Conservation (phyloP, 129 eudicot species). For the Helichrysum umbraculigerum region DNA sequence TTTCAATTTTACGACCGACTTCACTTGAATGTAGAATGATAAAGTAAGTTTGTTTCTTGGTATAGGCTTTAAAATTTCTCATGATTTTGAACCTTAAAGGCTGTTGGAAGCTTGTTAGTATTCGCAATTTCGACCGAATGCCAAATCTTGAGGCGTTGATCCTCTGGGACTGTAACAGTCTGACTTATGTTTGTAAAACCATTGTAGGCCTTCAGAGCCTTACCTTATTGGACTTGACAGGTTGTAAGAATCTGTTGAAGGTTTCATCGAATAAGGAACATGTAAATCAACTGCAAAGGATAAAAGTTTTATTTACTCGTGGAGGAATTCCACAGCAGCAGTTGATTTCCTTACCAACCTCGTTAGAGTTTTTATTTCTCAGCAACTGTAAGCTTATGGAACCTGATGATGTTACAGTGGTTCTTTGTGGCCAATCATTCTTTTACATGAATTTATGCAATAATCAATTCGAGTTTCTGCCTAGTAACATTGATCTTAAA, state of each 20-base stretch:
- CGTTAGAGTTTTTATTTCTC: background rate
- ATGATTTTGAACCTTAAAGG: background rate
- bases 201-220: constrained; percentile 4
- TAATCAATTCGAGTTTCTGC: constrained; percentile 8
- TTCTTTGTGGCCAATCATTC: background rate
- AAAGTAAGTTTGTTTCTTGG: background rate
- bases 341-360: background rate
- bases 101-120: background rate
- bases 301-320: background rate
- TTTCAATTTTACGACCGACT: background rate
- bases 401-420: background rate
- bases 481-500: background rate
- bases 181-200: background rate
- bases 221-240: constrained; percentile 6
- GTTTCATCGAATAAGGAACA: background rate
- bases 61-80: background rate
- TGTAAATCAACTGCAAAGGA: background rate
- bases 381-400: background rate
- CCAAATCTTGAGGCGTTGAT: background rate
- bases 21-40: background rate
- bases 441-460: background rate
- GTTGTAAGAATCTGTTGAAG: constrained; percentile 12
- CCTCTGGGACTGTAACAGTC: background rate
- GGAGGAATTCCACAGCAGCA: background rate
- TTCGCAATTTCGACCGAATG: background rate